Conservation (phyloP, 2,329 filamentous ascomycete species). For the Exophiala aquamarina region DNA sequence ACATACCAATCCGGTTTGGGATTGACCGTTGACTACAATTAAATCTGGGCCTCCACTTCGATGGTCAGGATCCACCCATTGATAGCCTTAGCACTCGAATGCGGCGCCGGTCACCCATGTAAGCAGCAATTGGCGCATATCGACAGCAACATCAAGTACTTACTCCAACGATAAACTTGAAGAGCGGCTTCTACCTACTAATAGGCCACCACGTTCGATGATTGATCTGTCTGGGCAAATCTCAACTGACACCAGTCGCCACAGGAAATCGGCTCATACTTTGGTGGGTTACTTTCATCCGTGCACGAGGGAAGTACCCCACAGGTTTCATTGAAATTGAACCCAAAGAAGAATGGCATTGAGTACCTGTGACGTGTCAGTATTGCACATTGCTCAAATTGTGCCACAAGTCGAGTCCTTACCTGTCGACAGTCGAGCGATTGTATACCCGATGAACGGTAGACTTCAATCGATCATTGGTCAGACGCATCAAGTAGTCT, state of each 20-base stretch:
- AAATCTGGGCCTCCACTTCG: too few species aligned
- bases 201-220: conserved; percentile 7
- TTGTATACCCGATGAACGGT: conserved; percentile 56
- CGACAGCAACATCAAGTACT: too few species aligned
- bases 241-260: conserved; percentile 23
- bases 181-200: too few species aligned
- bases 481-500: conserved; percentile 52
- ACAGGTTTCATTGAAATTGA: conserved; percentile 54
- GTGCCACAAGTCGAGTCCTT: conserved; percentile 32
- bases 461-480: conserved; percentile 50
- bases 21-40: too few species aligned
- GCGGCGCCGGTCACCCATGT: too few species aligned
- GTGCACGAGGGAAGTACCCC: conserved; percentile 45
- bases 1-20: too few species aligned
- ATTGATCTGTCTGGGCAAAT: conserved; percentile 20
- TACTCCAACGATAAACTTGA: too few species aligned
- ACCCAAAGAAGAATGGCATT: conserved; percentile 59
- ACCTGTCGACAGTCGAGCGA: conserved; percentile 32
- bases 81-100: too few species aligned
- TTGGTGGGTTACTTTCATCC: conserved; percentile 45
- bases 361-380: conserved; percentile 46
- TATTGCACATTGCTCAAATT: conserved; percentile 35
- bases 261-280: conserved; percentile 50
- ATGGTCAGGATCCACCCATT: too few species aligned
- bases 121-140: too few species aligned